Evolutionary conservation across 495 filamentous ascomycete genomes (phyloP), one percentile per base, ranked within the genome.

Genomic region (Talaromyces nanjingensis): DNA sequence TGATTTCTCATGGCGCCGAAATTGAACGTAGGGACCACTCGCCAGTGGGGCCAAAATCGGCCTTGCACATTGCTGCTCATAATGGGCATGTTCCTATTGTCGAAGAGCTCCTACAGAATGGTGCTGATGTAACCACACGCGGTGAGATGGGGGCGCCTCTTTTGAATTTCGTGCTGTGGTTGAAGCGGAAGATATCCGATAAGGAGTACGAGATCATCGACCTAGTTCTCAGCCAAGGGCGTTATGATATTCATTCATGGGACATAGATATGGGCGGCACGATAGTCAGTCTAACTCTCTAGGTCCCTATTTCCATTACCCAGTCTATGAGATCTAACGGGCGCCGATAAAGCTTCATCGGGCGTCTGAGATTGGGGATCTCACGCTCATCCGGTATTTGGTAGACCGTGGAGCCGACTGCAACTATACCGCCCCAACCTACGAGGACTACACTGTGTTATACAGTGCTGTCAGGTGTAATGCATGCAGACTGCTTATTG

Each of bases 1-100:
- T 67, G 0, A 27, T 67, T 22, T 47, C 45, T 42, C 18, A 34
- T 24, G 65, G 62, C 22, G 62, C 65, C 11, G 62, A 67, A 18
- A 24, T 67, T 4, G 58, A 67, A 29, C n/a, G 7, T 0, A 47
- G 60, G 11, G 57, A 54, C 6, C 18, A 61, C 55, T 49, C 63
- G 33, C 62, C 65, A 37, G 14, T 60, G 18, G 58, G 58, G 24
- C 58, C 58, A 60, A 60, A 33, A 60, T 47, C 58, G 16, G 34
- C 58, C 58, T 25, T 67, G 33, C 62, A 64, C 25, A 49, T 61
- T 34, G 65, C 65, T 3, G 62, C 62, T 2, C 57, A 63, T 2
- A 45, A 58, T 49, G 65, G 62, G 11, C 62, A 66, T 27, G 54
- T 31, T 37, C 31, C 54, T 18, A 39, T 66, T 9, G 37, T 64